Evolutionary conservation across 2,329 filamentous ascomycete species (phyloP), one percentile per base, ranked within the genome.

Genomic region (Cladosporium sp.): DNA sequence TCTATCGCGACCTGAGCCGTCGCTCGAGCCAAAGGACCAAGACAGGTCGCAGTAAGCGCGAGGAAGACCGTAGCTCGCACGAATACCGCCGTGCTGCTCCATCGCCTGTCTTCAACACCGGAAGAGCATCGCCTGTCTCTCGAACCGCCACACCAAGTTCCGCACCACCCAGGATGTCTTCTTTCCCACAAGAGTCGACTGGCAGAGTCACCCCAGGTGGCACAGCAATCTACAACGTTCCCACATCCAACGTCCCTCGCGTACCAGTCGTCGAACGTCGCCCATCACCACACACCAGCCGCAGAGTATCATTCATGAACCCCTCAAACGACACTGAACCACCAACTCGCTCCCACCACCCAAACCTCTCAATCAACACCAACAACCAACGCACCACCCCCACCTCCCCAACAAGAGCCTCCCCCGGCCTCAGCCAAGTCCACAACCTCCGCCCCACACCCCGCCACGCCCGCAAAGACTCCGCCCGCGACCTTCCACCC

Each of bases 91-190:
- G 50, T 12, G 55, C 57, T 7, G 52, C 58, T 3, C 48, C 55
- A n/a, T 52, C 60, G 12, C 38, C 46, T 9, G 56, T n/a, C 40
- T 58, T 30, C 59, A 58, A 4, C 56, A 65, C 50, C 59, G 65
- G 50, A 61, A 58, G 51, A 60, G 59, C 5, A 43, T 43, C 48
- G 18, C 41, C 48, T 29, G n/a, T 38, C 19, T 38, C 32, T 20
- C 48, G 48, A 9, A 20, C 33, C 7, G n/a, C 18, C 13, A 50
- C 48, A 16, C 48, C 48, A 13, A 43, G 15, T 15, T 48, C 45
- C 16, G 45, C 45, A 25, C 45, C 45, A 12, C 36, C 45, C 9
- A 25, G 7, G 13, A 48, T 48, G 36, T 19, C 38, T 6, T 48
- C 27, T 9, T 48, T 48, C 27, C 36, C 45, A 16, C 45, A 25